phyloP scores from a whole-genome alignment of 1,284 basidiomycete genomes.

The Ustilago crameri region DNA sequence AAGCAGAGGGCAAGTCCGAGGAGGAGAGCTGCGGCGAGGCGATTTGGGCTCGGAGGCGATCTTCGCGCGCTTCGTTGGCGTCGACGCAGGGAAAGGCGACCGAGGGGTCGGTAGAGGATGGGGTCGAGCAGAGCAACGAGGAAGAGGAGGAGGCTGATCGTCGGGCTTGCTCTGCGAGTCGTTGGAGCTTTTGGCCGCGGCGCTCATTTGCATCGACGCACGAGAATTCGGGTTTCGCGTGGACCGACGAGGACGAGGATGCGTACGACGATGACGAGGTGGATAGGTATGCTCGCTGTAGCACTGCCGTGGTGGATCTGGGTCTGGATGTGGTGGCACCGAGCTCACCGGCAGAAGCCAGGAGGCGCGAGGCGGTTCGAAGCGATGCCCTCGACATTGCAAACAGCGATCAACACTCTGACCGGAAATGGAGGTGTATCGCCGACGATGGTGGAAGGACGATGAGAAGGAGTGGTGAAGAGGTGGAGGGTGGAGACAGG shows the following conservation, averaged over 20 bases:
- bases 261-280: not conserved
- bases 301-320: not conserved
- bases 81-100: slow-evolving; percentile 65
- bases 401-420: not conserved
- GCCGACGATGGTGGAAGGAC: not conserved
- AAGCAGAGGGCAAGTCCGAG: not conserved
- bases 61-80: slow-evolving; percentile 61
- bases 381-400: slow-evolving; percentile 27
- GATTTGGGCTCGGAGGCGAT: slow-evolving; percentile 49
- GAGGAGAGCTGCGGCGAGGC: slow-evolving; percentile 10
- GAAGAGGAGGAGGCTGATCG: slow-evolving; percentile 6
- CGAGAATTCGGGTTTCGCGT: slow-evolving; percentile 46
- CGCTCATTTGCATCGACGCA: slow-evolving; percentile 65
- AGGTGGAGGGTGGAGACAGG: not conserved
- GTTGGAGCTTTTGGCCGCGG: slow-evolving; percentile 44
- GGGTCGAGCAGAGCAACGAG: slow-evolving; percentile 17
- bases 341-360: slow-evolving; percentile 10
- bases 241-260: slow-evolving; percentile 9
- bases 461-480: not conserved
- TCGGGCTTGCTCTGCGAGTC: slow-evolving; percentile 27
- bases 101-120: slow-evolving; percentile 25
- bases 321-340: not conserved
- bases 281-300: slow-evolving; percentile 4
- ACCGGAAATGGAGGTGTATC: not conserved
- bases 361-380: slow-evolving; percentile 4